These are phyloP conservation scores for Fagopyrum esculentum DNA, from an alignment of 148 eudicot genomes.

Conservation along the genomic window DNA sequence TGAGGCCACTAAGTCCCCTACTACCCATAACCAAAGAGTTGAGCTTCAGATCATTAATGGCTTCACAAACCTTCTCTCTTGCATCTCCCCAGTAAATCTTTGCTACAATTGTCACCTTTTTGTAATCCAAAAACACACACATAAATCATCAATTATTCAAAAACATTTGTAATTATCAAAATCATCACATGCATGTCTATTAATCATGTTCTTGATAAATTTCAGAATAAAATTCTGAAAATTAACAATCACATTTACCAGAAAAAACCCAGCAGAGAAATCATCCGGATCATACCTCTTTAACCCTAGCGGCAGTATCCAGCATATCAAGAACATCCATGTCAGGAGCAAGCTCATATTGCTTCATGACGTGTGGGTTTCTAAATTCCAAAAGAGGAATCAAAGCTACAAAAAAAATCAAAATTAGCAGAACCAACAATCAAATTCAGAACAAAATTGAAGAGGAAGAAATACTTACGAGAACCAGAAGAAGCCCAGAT, in stretches of 20 bases:
- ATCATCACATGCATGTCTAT: too few species aligned
- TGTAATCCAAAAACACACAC: too few species aligned
- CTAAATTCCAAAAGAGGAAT: constrained; percentile 83
- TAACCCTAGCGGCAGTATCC: constrained; percentile 67
- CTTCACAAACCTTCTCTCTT: constrained; percentile 69
- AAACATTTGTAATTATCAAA: too few species aligned
- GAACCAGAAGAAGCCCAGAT: constrained; percentile 71
- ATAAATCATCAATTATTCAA: too few species aligned
- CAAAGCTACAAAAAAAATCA: constrained; percentile 37
- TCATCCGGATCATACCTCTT: constrained; percentile 41
- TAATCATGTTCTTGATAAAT: too few species aligned
- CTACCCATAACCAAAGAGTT: constrained; percentile 86
- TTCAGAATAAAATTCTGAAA: too few species aligned
- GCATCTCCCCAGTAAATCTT: constrained; percentile 93
- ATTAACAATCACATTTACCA: neutral
- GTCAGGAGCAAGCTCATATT: constrained; percentile 53
- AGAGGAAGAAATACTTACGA: constrained; percentile 35
- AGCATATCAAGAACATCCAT: constrained; percentile 67
- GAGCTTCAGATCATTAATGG: constrained; percentile 56
- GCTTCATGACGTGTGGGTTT: constrained; percentile 58
- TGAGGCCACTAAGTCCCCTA: constrained; percentile 62
- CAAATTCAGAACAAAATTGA: neutral
- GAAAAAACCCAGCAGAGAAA: neutral
- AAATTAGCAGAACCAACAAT: neutral
- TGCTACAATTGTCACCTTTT: constrained; percentile 46